Percentiles rank a stretch among this genome's conserved stretches.
Evolutionary conservation across 108 stramenopile species (phyloP).

Genomic region (Conticribra weissflogii): DNA sequence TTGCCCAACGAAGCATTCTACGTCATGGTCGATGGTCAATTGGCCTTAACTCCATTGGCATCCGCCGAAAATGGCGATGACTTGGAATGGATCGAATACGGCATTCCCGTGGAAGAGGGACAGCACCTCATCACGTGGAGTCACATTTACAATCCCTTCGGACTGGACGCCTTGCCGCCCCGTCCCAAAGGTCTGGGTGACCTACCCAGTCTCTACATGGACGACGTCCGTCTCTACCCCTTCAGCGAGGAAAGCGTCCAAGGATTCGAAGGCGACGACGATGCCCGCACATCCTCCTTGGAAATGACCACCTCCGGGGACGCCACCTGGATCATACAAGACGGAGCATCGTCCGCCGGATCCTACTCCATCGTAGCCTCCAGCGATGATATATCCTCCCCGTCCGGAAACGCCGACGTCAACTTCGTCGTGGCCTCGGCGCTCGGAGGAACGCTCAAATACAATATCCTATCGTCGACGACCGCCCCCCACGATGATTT

Average conservation of each 20-base stretch:
- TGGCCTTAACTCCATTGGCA: slow-evolving; percentile 6
- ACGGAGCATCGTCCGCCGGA: neutral
- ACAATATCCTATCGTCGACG: slow-evolving; percentile 32
- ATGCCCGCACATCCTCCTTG: neutral
- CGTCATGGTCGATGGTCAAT: slow-evolving; percentile 29
- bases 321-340: slow-evolving; percentile 15
- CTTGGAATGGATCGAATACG: slow-evolving; percentile 34
- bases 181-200: neutral
- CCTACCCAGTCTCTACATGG: slow-evolving; percentile 19
- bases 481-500: slow-evolving; percentile 47
- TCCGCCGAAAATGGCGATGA: neutral
- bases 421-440: slow-evolving; percentile 25
- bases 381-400: slow-evolving; percentile 4
- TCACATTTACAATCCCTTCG: slow-evolving; percentile 42
- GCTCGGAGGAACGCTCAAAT: slow-evolving; percentile 29
- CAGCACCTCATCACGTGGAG: slow-evolving; percentile 23
- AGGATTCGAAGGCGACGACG: slow-evolving; percentile 19
- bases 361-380: slow-evolving; percentile 26
- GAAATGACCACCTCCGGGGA: slow-evolving; percentile 13
- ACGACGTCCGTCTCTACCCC: slow-evolving; percentile 34
- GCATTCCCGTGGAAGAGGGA: slow-evolving; percentile 19
- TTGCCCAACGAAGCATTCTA: slow-evolving; percentile 39
- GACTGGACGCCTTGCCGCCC: slow-evolving; percentile 20
- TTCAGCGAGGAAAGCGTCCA: slow-evolving; percentile 7
- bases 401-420: slow-evolving; percentile 20